phyloP scores from a whole-genome alignment of 208 protist genomes.

The Acanthamoeba sp. region DNA sequence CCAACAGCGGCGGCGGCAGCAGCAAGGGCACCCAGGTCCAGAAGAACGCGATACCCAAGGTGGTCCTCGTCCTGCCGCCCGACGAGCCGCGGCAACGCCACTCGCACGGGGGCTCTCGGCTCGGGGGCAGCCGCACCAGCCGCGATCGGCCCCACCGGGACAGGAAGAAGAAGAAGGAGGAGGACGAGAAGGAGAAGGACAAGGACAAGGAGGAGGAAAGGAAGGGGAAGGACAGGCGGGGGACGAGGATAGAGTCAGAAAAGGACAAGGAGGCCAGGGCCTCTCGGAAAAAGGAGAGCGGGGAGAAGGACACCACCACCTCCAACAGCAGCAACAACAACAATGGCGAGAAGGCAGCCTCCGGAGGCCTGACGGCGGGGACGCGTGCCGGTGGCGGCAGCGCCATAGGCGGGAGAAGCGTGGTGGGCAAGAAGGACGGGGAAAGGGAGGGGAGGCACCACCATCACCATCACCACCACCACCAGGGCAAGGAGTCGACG shows the following conservation, averaged over 20 bases:
- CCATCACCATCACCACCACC: background rate
- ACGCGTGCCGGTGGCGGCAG: too few species aligned
- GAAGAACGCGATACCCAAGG: background rate
- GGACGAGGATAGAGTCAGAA: background rate
- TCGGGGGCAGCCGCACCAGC: background rate
- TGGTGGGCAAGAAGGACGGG: too few species aligned
- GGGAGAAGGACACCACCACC: too few species aligned
- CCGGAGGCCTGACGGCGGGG: too few species aligned
- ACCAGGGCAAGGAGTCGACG: background rate
- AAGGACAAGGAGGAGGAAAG: background rate
- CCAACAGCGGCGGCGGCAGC: too few species aligned
- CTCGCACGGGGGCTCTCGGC: too few species aligned
- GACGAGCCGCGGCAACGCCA: background rate
- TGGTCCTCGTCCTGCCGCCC: background rate
- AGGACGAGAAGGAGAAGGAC: background rate
- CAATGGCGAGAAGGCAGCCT: too few species aligned
- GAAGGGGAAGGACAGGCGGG: background rate
- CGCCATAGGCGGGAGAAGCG: too few species aligned
- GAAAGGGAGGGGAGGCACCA: background rate
- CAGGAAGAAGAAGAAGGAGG: background rate
- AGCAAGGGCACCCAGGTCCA: background rate
- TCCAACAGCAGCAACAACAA: too few species aligned
- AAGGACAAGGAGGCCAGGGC: too few species aligned
- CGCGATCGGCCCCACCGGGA: background rate
- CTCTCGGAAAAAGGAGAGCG: too few species aligned